phyloP scores from a whole-genome alignment of 108 stramenopile species.

The Fragilariopsis cylindrus region DNA sequence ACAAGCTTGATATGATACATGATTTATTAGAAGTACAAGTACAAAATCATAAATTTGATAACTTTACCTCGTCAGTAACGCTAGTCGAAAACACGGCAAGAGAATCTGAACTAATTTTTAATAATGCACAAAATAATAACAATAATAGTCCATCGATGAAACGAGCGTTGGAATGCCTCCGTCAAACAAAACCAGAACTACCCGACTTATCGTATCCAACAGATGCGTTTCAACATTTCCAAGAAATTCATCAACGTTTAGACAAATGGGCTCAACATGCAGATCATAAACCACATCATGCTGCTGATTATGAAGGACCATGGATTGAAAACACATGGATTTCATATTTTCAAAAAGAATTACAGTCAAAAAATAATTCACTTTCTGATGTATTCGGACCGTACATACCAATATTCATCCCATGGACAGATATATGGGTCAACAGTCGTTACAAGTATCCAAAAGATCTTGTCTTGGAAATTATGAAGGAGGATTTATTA shows the following conservation, averaged over 20 bases:
- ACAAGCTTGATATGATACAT: no score
- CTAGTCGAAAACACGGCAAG: no score
- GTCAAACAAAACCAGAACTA: neutral
- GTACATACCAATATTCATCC: constrained; percentile 13
- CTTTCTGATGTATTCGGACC: constrained; percentile 14
- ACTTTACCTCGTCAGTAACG: no score
- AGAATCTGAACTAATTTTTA: neutral
- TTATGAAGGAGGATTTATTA: constrained; percentile 5
- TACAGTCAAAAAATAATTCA: constrained; percentile 6
- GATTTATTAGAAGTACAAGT: no score
- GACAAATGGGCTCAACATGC: neutral
- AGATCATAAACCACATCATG: neutral
- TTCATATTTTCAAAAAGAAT: constrained; percentile 9
- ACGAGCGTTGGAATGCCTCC: constrained; percentile 4
- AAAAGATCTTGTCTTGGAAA: neutral
- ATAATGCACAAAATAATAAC: neutral
- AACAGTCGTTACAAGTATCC: neutral
- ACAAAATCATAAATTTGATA: no score
- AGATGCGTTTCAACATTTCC: constrained; percentile 13
- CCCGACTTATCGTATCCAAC: neutral
- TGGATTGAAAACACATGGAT: constrained; percentile 19
- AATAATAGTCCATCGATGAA: neutral
- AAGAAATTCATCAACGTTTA: neutral
- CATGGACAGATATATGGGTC: constrained; percentile 20
- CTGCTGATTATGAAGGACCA: neutral